Evolutionary conservation across 2,329 filamentous ascomycete genomes (phyloP), one percentile per base, ranked within the genome.

Genomic region (Aspergillus hiratsukae): DNA sequence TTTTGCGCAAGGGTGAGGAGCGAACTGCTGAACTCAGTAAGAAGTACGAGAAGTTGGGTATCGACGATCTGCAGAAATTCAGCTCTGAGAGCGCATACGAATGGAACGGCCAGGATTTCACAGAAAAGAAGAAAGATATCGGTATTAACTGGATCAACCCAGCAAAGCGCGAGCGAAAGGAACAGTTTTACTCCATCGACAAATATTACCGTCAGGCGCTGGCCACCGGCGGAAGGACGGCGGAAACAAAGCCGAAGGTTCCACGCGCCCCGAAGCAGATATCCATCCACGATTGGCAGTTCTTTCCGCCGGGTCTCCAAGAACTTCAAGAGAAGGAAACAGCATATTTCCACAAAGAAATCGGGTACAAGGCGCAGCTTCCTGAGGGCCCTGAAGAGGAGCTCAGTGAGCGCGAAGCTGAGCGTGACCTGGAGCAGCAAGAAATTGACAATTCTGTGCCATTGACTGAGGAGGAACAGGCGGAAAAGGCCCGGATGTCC

Each of bases 81-180:
- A 94, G 89, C 1, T 97, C 93, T 0, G 94, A 99, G 67, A 96
- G 91, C 54, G 92, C 95, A 0, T 99, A 99, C 68, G 94, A 97
- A 71, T 99, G 95, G 95, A 99, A 99, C 62, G 94, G 94, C 49
- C 88, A 97, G 76, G 93, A 93, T 67, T 99, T 99, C 72, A 90
- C 91, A 53, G 90, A 89, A 57, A 85, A 87, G 70, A 95, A 95
- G 78, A 96, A 95, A 74, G 91, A 96, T 51, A 90, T 97, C 61
- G 91, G 90, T 50, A 83, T 97, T 62, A 92, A 81, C 69, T 99
- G 95, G 95, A 99, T 99, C 78, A 96, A 99, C 67, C 95, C 94
- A 2, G 87, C 93, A 17, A 99, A 99, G 81, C 92, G 94, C 74
- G 95, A 99, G 77, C 90, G 94, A 68, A 99, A 97, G 75, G 93